Percentiles rank a stretch among this genome's conserved stretches.
These are phyloP conservation scores for Chlamydomonas sp. DNA, from an alignment of 139 green algal genomes.

Conservation along the genomic window DNA sequence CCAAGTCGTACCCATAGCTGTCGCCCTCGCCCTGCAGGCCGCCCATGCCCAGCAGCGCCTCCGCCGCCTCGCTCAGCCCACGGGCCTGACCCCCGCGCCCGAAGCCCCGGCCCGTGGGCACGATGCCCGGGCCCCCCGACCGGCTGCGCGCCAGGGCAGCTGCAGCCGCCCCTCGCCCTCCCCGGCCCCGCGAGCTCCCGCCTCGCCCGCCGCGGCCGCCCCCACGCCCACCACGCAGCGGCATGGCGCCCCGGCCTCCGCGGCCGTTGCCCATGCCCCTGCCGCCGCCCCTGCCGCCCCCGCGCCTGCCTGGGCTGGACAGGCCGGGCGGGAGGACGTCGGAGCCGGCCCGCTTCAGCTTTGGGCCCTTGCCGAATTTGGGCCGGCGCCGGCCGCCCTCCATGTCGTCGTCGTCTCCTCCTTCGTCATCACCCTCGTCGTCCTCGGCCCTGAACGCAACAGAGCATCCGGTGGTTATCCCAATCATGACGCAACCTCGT, in stretches of 20 bases:
- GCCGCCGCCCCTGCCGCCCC: slow-evolving; percentile 16
- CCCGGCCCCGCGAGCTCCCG: neutral
- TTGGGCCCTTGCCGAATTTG: slow-evolving; percentile 4
- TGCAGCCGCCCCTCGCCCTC: neutral
- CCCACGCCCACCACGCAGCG: slow-evolving; percentile 12
- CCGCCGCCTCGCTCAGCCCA: slow-evolving; percentile 76
- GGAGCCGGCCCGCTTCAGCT: slow-evolving; percentile 22
- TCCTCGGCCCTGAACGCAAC: slow-evolving; percentile 24
- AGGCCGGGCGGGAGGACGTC: slow-evolving; percentile 14
- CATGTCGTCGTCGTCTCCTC: slow-evolving; percentile 28
- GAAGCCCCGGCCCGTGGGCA: slow-evolving; percentile 15
- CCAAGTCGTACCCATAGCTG: neutral
- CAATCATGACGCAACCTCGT: no score
- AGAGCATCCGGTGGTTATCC: no score
- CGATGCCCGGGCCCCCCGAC: slow-evolving; percentile 17
- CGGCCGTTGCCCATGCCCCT: slow-evolving; percentile 15
- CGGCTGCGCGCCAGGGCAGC: slow-evolving; percentile 4
- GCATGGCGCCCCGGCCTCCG: neutral
- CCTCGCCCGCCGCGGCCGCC: neutral
- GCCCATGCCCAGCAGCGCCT: slow-evolving; percentile 80
- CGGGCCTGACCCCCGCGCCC: slow-evolving; percentile 6
- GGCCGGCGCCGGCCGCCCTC: slow-evolving; percentile 11
- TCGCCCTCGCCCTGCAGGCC: slow-evolving; percentile 15
- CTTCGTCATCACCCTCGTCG: slow-evolving; percentile 21
- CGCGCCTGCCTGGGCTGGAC: slow-evolving; percentile 4